Percentiles rank a stretch among this genome's conserved stretches.
Conservation (phyloP, 2,329 filamentous ascomycete genomes). For the Diaporthe amygdali region DNA sequence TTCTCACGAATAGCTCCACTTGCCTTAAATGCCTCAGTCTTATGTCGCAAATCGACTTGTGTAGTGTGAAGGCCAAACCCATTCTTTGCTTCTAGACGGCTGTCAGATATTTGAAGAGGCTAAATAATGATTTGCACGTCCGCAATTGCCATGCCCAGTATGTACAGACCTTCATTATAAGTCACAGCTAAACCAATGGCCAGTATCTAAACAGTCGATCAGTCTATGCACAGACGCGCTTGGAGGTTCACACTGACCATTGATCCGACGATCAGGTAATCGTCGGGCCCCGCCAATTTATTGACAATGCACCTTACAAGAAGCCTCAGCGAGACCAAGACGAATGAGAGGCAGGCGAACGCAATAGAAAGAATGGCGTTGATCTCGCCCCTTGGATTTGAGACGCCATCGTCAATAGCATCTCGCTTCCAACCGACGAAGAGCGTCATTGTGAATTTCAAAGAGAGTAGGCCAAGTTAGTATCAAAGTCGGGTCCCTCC, state of each 20-base stretch:
- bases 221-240: neutral
- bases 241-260: constrained; percentile 6
- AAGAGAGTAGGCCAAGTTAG: neutral
- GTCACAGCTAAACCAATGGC: neutral
- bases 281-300: constrained; percentile 20
- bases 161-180: neutral
- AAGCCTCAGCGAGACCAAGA: constrained; percentile 23
- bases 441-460: neutral
- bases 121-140: no score
- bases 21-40: constrained; percentile 2
- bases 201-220: neutral
- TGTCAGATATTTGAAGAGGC: neutral
- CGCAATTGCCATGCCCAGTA: neutral
- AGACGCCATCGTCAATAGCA: constrained; percentile 26
- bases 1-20: neutral
- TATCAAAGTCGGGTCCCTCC: neutral
- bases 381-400: constrained; percentile 24
- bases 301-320: constrained; percentile 18
- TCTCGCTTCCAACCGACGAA: constrained; percentile 33
- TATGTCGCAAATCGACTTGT: neutral
- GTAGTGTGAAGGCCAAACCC: neutral
- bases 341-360: constrained; percentile 23
- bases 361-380: constrained; percentile 23
- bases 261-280: constrained; percentile 24
- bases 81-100: neutral